Evolutionary conservation across 441 rosid genomes (phyloP), one percentile per base, ranked within the genome.

Genomic region (Adansonia madagascariensis): DNA sequence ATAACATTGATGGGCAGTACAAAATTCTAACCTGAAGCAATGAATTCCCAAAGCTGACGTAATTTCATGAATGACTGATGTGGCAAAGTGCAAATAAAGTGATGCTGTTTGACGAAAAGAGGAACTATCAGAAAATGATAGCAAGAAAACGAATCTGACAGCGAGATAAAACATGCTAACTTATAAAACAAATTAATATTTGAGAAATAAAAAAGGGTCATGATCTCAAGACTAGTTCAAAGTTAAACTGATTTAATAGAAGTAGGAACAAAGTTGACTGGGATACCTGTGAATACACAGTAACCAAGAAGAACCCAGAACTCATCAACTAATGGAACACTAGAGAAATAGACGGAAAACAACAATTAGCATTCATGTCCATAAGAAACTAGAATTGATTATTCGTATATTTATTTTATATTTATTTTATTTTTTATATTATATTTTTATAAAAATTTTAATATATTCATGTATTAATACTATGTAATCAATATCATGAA

Each of bases 301-400:
- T 88, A 96, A 69, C 98, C 99, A 84, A 96, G 93, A 82, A 94
- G 91, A 85, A 94, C 92, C 98, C 98, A 94, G 27, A 88, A 80
- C 84, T 96, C 97, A 80, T 96, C 98, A 76, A 94, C 92, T 78
- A 91, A 87, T 77, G 98, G 93, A 89, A 86, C 90, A 77, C 98
- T 96, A 91, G 75, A 82, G 49, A 74, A 52, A 74, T 56, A 24
- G 12, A 59, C 50, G 61, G 74, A 27, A 61, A 24, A 46, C 15
- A 67, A 67, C 22, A 10, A 61, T 75, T n/a, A 41, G 61, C 52
- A 10, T 75, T 69, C 18, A 5, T 55, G 31, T 64, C 65, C 35
- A 27, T 52, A 47, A 79, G 61, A 44, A 56, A 27, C 12, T 5
- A 27, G 17, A 27, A 8, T 61, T 61, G 41, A 11, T 41, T 1